Base-by-base conservation (phyloP, 768 basidiomycete species). In the Mrakia gelida region DNA sequence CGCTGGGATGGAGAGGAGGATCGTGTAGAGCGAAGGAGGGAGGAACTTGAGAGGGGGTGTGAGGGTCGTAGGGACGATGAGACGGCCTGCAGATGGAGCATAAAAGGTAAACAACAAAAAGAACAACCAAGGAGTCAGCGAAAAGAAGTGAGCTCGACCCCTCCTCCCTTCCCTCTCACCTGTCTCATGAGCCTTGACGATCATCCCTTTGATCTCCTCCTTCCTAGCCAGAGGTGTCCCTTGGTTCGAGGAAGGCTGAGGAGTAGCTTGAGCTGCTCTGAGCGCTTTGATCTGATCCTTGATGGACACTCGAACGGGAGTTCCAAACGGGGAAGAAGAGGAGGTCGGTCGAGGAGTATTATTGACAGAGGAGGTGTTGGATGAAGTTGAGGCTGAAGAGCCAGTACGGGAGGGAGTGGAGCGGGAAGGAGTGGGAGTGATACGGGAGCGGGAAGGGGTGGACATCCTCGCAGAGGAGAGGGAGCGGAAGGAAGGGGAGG, bases 271-370 rank as follows among this genome's bases (percentile, higher is more conserved):
- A 18, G 78, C 68, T 21, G 74, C 73, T 34, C 78, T 6, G 13
- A 79, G 67, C 7, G 71, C 68, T 45, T 52, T 72, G 45, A 79
- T 79, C 70, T 79, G 78, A 30, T 79, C 78, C 45, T 38, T 71
- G 75, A 79, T 79, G 61, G 41, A 49, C 65, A 49, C 41, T 18
- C 49, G 62, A 15, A 28, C 26, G 0, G 75, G 75, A 34, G 75
- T 76, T 13, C 9, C 15, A n/a, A 63, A 30, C 26, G 41, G n/a
- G 23, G 38, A 38, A 18, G n/a, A 6, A 18, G n/a, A 6, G 15
- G 30, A 15, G 59, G 32, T 59, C n/a, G 49, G 18, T 1, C 49
- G 49, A 52, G 49, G 49, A 21, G 49, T 52, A 16, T 52, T 28
- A 8, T 59, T 59, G 26, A 59, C 23, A 8, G 59, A 59, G 1